These are phyloP conservation scores for Didymella keratinophila DNA, from an alignment of 2,329 filamentous ascomycete species.

Conservation along the genomic window DNA sequence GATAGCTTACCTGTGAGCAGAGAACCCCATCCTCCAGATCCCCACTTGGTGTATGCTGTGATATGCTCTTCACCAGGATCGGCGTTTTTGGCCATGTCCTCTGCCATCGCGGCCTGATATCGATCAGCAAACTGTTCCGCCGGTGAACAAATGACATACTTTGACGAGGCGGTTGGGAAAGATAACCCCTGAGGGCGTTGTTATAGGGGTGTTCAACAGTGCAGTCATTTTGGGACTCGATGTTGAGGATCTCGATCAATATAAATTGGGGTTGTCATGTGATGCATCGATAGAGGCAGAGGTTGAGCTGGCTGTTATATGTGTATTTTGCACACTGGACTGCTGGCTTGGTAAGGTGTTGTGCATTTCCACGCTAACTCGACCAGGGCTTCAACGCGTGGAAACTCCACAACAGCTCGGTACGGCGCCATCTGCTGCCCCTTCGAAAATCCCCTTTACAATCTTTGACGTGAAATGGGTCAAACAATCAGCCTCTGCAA, in stretches of 20 bases:
- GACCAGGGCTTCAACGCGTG: background rate
- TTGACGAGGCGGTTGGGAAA: conserved; percentile 51
- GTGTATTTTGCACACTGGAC: background rate
- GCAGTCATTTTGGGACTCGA: background rate
- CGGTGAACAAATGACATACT: conserved; percentile 34
- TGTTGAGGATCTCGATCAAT: background rate
- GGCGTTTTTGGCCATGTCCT: conserved; percentile 29
- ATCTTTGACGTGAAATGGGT: background rate
- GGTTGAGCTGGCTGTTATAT: background rate
- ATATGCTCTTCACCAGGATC: conserved; percentile 49
- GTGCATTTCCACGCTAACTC: background rate
- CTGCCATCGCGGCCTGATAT: conserved; percentile 41
- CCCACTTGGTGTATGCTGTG: conserved; percentile 62
- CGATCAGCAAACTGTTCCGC: background rate
- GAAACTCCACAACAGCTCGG: background rate
- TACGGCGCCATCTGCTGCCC: background rate
- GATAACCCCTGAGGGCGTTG: conserved; percentile 37
- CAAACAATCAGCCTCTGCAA: background rate
- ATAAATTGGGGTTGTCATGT: background rate
- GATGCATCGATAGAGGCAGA: background rate
- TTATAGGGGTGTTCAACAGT: conserved; percentile 6
- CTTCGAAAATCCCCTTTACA: no score
- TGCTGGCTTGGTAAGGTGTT: conserved; percentile 3
- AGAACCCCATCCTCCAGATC: conserved; percentile 51
- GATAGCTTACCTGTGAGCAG: conserved; percentile 56